phyloP scores from a whole-genome alignment of 345 rosid genomes.

The Citrus cavaleriei region DNA sequence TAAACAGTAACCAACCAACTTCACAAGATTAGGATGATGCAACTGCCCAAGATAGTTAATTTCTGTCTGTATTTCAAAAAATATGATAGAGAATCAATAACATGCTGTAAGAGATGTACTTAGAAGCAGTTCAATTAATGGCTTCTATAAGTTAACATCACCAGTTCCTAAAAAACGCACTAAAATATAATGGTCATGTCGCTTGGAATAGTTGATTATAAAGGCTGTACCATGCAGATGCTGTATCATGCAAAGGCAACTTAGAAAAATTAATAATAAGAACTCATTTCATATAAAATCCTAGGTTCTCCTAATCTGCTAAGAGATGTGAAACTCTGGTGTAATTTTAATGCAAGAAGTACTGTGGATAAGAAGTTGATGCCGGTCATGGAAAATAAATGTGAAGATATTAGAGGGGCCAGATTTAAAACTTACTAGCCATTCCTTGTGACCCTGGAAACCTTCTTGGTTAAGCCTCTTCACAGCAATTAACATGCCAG shows the following conservation, averaged over 20 bases:
- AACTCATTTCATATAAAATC: background rate
- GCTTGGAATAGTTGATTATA: background rate
- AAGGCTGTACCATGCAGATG: background rate
- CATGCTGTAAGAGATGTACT: background rate
- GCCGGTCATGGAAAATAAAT: background rate
- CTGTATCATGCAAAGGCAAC: background rate
- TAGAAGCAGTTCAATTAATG: background rate
- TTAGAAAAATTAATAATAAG: background rate
- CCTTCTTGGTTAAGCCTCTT: slow-evolving; percentile 90
- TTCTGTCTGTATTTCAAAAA: slow-evolving; percentile 49
- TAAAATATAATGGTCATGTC: background rate
- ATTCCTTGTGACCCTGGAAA: slow-evolving; percentile 94
- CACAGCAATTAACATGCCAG: slow-evolving; percentile 81
- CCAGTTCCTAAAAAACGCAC: background rate
- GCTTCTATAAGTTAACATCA: background rate
- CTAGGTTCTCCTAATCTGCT: background rate
- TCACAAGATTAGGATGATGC: slow-evolving; percentile 69
- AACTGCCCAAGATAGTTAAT: slow-evolving; percentile 70
- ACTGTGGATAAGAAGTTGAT: background rate
- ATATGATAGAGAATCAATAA: slow-evolving; percentile 5
- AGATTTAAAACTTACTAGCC: slow-evolving; percentile 62
- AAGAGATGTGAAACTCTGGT: background rate
- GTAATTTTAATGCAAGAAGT: background rate
- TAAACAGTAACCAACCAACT: slow-evolving; percentile 67
- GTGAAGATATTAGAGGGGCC: background rate